Conservation (phyloP, 805 yeast genomes). For the Lipomyces yamanashiensis region DNA sequence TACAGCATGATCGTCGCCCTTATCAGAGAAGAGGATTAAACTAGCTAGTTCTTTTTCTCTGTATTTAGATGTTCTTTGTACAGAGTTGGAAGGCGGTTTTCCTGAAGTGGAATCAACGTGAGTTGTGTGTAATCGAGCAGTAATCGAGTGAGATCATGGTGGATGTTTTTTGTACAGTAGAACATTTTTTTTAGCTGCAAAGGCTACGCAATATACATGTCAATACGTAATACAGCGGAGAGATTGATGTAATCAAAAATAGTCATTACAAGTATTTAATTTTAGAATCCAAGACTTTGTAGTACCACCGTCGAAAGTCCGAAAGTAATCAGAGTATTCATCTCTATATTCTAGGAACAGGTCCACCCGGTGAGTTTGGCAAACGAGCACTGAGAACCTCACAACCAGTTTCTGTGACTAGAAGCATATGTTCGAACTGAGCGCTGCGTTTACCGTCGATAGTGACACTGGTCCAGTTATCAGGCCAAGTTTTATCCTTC, state of each 20-base stretch:
- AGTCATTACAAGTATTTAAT: too few relatives aligned
- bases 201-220: background rate
- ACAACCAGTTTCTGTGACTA: constrained; percentile 91
- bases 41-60: background rate
- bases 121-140: background rate
- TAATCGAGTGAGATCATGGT: background rate
- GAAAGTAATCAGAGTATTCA: too few relatives aligned
- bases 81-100: too few relatives aligned
- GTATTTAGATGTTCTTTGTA: background rate
- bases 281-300: too few relatives aligned
- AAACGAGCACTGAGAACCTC: constrained; percentile 86
- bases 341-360: constrained; percentile 45
- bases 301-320: too few relatives aligned
- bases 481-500: constrained; percentile 91
- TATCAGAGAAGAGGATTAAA: constrained; percentile 35
- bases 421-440: constrained; percentile 91
- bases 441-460: constrained; percentile 89
- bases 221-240: background rate
- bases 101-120: too few relatives aligned
- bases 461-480: constrained; percentile 94
- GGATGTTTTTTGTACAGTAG: background rate
- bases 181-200: too few relatives aligned
- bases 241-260: background rate
- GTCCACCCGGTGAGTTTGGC: constrained; percentile 87
- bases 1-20: constrained; percentile 51